Percentiles rank a stretch among this genome's conserved stretches.
phyloP scores from a whole-genome alignment of 2,329 filamentous ascomycete species.

The Aspergillus unguis region DNA sequence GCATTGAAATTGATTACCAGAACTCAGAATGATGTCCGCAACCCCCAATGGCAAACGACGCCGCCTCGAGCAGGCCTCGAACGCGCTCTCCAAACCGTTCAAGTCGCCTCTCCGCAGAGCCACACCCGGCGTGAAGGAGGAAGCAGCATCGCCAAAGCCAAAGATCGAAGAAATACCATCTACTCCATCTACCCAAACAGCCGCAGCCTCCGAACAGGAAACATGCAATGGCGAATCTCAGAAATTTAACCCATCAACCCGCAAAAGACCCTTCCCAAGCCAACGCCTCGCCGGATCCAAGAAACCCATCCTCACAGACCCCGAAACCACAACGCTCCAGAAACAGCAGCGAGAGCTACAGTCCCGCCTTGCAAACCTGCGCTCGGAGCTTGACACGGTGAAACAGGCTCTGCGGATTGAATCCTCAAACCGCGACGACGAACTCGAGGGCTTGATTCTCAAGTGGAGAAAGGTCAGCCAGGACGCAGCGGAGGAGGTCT shows the following conservation, averaged over 20 bases:
- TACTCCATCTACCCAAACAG: background rate
- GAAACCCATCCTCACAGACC: conserved; percentile 19
- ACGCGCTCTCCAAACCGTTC: conserved; percentile 67
- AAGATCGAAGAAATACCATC: conserved; percentile 5
- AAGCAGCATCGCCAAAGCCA: conserved; percentile 7
- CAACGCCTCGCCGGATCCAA: conserved; percentile 13
- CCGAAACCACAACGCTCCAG: conserved; percentile 32
- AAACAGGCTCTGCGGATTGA: conserved; percentile 55
- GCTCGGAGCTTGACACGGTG: conserved; percentile 47
- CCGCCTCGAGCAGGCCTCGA: conserved; percentile 56
- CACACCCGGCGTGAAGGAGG: conserved; percentile 11
- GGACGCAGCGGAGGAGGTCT: conserved; percentile 66
- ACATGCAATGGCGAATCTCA: no score
- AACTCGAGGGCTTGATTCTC: conserved; percentile 54
- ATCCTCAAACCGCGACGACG: conserved; percentile 45
- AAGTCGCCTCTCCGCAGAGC: conserved; percentile 63
- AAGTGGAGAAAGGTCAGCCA: conserved; percentile 63
- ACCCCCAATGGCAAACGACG: conserved; percentile 57
- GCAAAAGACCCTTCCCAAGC: conserved; percentile 9
- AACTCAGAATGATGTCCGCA: conserved; percentile 16
- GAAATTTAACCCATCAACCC: conserved; percentile 2
- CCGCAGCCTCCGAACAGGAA: background rate
- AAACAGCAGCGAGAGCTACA: conserved; percentile 35
- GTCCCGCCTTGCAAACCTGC: conserved; percentile 30
- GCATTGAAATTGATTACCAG: background rate